phyloP scores from a whole-genome alignment of 2,329 filamentous ascomycete genomes.

The Cryphonectria carpinicola region DNA sequence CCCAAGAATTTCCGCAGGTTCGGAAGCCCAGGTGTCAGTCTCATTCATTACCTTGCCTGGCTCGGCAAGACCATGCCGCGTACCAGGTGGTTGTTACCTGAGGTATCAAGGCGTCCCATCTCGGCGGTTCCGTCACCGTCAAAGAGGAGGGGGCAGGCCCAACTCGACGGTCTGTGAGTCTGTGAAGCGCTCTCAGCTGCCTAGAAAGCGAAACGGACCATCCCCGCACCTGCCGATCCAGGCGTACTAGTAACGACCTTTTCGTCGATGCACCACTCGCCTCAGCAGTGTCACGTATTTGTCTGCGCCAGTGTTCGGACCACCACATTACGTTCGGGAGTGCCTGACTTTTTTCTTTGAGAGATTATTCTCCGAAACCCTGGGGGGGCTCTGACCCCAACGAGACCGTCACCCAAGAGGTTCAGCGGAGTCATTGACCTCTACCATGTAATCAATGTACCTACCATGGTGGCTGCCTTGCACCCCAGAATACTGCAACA shows the following conservation, averaged over 20 bases:
- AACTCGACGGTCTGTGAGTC: constrained; percentile 1
- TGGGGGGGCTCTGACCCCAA: no score
- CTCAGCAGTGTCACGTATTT: constrained; percentile 3
- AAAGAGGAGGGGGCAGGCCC: constrained; percentile 18
- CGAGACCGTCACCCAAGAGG: background rate
- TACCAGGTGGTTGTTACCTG: constrained; percentile 13
- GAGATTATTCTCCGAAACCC: background rate
- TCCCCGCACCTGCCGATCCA: constrained; percentile 20
- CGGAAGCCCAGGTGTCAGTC: background rate
- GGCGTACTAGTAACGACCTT: background rate
- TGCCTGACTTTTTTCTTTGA: background rate
- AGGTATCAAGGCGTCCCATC: constrained; percentile 15
- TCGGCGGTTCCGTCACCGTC: constrained; percentile 4
- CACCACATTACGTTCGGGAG: background rate
- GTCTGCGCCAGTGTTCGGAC: constrained; percentile 3
- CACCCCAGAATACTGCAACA: constrained; percentile 5
- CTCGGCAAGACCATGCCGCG: background rate
- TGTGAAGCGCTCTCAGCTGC: constrained; percentile 13
- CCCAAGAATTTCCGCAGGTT: background rate
- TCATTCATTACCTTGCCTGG: background rate
- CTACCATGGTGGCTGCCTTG: background rate
- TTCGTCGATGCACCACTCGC: background rate
- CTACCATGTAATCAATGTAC: background rate
- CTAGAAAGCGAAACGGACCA: constrained; percentile 16
- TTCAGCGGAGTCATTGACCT: background rate